Evolutionary conservation across 768 basidiomycete species (phyloP).

Genomic region (Lentinula raphanica): DNA sequence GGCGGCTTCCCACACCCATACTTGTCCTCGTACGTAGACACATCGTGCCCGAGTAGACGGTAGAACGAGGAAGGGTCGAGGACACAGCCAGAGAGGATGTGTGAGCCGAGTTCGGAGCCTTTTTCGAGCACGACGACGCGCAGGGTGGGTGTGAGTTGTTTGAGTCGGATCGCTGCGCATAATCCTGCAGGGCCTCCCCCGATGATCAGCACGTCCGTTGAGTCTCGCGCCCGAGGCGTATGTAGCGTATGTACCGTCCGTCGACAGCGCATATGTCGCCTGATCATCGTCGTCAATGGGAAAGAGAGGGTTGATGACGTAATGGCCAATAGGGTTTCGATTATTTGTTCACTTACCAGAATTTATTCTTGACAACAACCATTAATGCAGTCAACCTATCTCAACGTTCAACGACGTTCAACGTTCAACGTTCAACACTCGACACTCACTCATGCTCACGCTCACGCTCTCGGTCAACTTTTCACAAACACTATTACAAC

Average conservation of each 20-base stretch:
- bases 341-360: no score
- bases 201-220: conserved; percentile 96
- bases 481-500: no score
- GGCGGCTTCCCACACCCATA: conserved; percentile 50
- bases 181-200: conserved; percentile 95
- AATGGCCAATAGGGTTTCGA: no score
- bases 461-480: no score
- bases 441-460: no score
- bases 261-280: not conserved
- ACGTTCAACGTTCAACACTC: no score
- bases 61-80: conserved; percentile 89
- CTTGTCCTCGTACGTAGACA: not conserved
- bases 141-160: conserved; percentile 87
- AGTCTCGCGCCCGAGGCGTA: conserved; percentile 83
- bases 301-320: no score
- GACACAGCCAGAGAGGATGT: conserved; percentile 94
- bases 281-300: not conserved
- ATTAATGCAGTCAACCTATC: no score
- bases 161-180: conserved; percentile 91
- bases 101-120: conserved; percentile 87
- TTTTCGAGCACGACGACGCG: conserved; percentile 97
- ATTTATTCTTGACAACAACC: no score
- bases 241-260: conserved; percentile 36
- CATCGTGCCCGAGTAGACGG: conserved; percentile 53
- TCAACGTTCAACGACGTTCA: no score